phyloP scores from a whole-genome alignment of 495 filamentous ascomycete species.

The Hapsidospora chrysogenum region DNA sequence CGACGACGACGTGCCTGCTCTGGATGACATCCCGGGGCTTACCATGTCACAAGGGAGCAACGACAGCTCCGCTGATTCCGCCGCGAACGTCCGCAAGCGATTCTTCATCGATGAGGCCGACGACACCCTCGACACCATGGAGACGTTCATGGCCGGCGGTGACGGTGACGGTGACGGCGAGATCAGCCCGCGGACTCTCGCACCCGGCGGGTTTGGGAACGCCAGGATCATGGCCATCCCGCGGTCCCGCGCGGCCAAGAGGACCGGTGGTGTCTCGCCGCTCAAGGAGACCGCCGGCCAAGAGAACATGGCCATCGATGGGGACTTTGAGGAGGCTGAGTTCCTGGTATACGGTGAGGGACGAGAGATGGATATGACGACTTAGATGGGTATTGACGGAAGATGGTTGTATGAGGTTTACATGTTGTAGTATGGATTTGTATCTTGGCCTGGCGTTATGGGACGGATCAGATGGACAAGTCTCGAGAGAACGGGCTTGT shows the following conservation, averaged over 20 bases:
- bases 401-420: no score
- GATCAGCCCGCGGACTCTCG: slow-evolving; percentile 33
- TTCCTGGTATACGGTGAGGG: slow-evolving; percentile 35
- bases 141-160: background rate
- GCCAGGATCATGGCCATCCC: slow-evolving; percentile 23
- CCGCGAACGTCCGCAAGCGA: slow-evolving; percentile 17
- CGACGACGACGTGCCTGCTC: slow-evolving; percentile 11
- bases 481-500: no score
- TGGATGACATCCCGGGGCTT: slow-evolving; percentile 7
- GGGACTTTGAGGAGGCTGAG: slow-evolving; percentile 36
- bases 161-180: slow-evolving; percentile 5
- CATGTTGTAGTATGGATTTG: no score
- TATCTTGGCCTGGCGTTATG: no score
- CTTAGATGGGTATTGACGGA: no score
- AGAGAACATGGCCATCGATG: slow-evolving; percentile 20
- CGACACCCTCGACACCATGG: background rate
- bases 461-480: no score
- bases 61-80: slow-evolving; percentile 6
- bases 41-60: slow-evolving; percentile 24
- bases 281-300: slow-evolving; percentile 7
- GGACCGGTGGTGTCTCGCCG: background rate
- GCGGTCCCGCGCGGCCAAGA: slow-evolving; percentile 4
- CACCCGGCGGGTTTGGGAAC: slow-evolving; percentile 37
- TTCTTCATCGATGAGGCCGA: slow-evolving; percentile 17
- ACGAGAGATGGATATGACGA: no score